Base-by-base conservation (phyloP, 2,329 filamentous ascomycete genomes). In the Talaromyces sp. region DNA sequence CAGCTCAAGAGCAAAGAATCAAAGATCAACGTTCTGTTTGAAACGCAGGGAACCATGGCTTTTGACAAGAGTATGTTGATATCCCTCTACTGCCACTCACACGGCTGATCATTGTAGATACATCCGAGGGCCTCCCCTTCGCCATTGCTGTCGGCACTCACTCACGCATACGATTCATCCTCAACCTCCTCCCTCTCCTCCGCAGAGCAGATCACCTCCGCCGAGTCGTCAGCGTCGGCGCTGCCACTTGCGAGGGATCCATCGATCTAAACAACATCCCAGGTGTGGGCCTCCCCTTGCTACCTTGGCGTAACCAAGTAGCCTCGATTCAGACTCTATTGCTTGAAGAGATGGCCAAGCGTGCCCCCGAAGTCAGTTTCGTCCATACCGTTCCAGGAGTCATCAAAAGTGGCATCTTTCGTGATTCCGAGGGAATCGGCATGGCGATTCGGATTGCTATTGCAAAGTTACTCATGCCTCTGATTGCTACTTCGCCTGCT, bases 161-260 rank as follows among this genome's bases (percentile, higher is more conserved):
- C 74, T 80, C 83, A 4, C 86, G 87, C 22, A 80, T 84, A 67
- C 84, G 85, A 45, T 85, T 88, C 70, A 79, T 84, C 13, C 65
- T 80, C 52, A 86, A 87, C 62, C 80, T 90, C 0, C 81, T 88
- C 9, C 86, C 87, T 0, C 78, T 83, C 0, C 78, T 90, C 2
- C 76, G 77, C 11, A 71, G 70, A n/a, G 80, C 85, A 0, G 69
- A 78, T 0, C 67, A 75, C 5, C 78, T 87, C 27, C 80, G 83
- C 0, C 83, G 86, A 9, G 83, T 87, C 9, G 79, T 88, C 27
- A 82, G 76, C n/a, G 80, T 88, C n/a, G 75, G 85, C 0, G 82
- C 80, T 0, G 84, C 78, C 4, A 82, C 83, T n/a, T 78, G 79
- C 15, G 86, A 88, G 75, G 81, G 82, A 3, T 65, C 75, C 3